A percentile compares a stretch with the other conserved stretches of the same genome.
Evolutionary conservation across 2,329 filamentous ascomycete genomes (phyloP).

Genomic region (Scopulariopsis brevicaulis): DNA sequence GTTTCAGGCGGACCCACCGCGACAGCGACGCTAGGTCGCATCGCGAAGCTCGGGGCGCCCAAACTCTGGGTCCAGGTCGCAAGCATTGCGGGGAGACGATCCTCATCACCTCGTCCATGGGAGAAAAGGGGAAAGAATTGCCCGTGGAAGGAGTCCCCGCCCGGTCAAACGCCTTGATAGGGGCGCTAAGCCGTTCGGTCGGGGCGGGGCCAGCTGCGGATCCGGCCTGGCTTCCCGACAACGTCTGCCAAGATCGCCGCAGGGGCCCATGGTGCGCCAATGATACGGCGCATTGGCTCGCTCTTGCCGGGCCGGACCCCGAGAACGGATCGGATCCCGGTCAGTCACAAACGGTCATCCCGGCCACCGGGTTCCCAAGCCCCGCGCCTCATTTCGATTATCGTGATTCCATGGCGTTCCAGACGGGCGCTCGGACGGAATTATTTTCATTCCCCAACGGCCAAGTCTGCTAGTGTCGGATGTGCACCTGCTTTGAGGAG

Average conservation of each 20-base stretch:
- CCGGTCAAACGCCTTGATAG: no score
- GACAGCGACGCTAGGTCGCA: neutral
- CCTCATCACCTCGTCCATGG: neutral
- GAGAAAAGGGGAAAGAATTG: no score
- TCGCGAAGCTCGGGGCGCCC: neutral
- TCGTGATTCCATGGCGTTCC: no score
- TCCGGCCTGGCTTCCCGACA: neutral
- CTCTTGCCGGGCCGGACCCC: neutral
- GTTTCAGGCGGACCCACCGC: neutral
- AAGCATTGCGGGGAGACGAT: neutral
- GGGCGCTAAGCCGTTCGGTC: no score
- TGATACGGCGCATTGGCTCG: neutral
- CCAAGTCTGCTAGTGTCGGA: no score
- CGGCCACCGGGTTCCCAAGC: no score
- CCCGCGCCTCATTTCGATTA: no score
- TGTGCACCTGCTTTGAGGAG: no score
- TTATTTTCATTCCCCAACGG: no score
- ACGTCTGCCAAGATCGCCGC: neutral
- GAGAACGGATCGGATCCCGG: neutral
- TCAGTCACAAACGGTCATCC: no score
- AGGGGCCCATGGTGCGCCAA: neutral
- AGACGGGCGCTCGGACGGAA: no score
- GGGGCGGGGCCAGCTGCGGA: neutral
- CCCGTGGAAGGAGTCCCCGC: no score
- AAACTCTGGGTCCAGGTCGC: neutral